Base-by-base conservation (phyloP, 129 eudicot species). In the Ambrosia trifida region DNA sequence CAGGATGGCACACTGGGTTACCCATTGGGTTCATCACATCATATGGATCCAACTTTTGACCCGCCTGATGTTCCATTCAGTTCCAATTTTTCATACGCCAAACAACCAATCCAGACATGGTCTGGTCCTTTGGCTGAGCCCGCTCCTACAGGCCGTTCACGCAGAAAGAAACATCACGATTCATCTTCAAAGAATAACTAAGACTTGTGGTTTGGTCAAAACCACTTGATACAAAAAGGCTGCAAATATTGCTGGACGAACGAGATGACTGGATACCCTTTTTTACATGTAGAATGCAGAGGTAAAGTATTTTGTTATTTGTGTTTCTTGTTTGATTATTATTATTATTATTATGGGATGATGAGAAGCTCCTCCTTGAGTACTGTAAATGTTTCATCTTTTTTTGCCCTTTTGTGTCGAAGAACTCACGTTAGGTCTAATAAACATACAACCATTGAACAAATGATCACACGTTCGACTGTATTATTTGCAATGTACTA, bases 111-210 rank as follows among this genome's bases (percentile, higher is more conserved):
- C 20, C 90, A 86, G 67, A 91, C 93, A 14, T 91, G 97, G 97
- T 91, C 97, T 17, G 97, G 97, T 30, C 97, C 97, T 18, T 77
- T 91, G 86, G 88, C 74, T 18, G 97, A 88, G 53, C 85, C 90
- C 14, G 78, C 57, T 62, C 77, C 84, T 9, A 83, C 70, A 33
- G 95, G 89, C 18, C 85, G 86, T 51, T 77, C 85, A 17, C 83
- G 96, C 64, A 84, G 73, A 63, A 80, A 80, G 80, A 80, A 80
- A 69, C 84, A 80, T 68, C 43, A 64, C 0, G 76, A 80, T 44
- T 66, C 78, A 65, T 79, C 82, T 14, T 78, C 83, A 72, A 80
- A 80, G 77, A 75, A 75, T 53, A 63, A 80, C 49, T 71, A 80
- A 80, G 65, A 68, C 75, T 73, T 66, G 60, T 50, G 32, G 58